phyloP scores from a whole-genome alignment of 345 rosid species.

The Eucalyptus sideroxylon region DNA sequence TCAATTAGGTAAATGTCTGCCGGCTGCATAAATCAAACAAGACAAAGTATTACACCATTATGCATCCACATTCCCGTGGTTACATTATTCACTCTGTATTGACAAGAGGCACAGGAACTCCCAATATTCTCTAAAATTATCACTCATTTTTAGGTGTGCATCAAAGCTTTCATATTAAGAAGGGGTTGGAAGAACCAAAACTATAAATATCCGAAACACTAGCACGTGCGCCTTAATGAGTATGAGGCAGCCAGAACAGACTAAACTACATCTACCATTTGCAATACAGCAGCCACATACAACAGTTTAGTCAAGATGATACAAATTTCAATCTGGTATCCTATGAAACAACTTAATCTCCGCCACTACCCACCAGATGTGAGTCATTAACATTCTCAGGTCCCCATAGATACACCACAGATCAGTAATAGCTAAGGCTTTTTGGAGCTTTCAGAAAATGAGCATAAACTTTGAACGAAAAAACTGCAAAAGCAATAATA shows the following conservation, averaged over 20 bases:
- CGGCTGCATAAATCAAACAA: conserved; percentile 42
- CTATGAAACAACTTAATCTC: not conserved
- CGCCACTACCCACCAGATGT: not conserved
- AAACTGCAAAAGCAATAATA: not conserved
- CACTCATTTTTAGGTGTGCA: not conserved
- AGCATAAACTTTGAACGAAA: not conserved
- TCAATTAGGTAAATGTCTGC: conserved; percentile 97
- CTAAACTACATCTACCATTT: not conserved
- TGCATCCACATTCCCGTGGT: not conserved
- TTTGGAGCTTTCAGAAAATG: not conserved
- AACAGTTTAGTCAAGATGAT: not conserved
- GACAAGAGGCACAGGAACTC: not conserved
- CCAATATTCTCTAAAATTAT: not conserved
- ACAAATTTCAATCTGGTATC: not conserved
- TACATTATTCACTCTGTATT: not conserved
- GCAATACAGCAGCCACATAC: not conserved
- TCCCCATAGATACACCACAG: not conserved
- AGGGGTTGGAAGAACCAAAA: not conserved
- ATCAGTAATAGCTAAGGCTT: not conserved
- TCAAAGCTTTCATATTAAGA: not conserved
- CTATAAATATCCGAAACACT: not conserved
- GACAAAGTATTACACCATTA: not conserved
- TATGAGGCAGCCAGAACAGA: not conserved
- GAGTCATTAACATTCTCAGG: not conserved
- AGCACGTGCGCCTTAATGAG: not conserved